Evolutionary conservation across 805 yeast genomes (phyloP), one percentile per base, ranked within the genome.

Genomic region (Teunomyces atbi): DNA sequence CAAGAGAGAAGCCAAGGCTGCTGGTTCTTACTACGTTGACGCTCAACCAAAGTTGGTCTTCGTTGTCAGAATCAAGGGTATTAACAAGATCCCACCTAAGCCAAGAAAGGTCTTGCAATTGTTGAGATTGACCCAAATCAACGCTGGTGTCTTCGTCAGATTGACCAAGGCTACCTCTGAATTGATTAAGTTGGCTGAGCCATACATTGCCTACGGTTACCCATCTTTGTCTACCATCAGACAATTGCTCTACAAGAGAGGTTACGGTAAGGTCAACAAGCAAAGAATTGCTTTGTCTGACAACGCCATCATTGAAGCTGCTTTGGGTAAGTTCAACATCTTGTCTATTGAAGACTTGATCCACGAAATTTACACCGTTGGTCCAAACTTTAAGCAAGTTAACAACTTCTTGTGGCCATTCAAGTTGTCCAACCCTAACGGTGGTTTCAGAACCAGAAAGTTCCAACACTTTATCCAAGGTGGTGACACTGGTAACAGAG

Each of bases 11-110:
- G 97, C 97, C 63, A 88, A 86, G 82, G 91, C 92, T 74, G 77
- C 83, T 69, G 96, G 95, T 75, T 84, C 94, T 68, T 88, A 84
- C 89, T 91, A 84, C 82, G 95, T 89, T 66, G 89, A 84, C 69
- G 97, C 96, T 75, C 92, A 91, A 83, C 83, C 84, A 69, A 90
- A 89, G 78, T 86, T 91, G 69, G 96, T 89, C 60, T 89, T 91
- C 75, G 96, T 91, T 69, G 83, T 91, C 76, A 89, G 98, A 86
- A 91, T 91, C 85, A 91, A 91, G 92, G 97, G 97, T 91, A 89
- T 91, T 76, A 87, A 81, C 91, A 91, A 90, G 86, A 89, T 91
- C 66, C 88, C 97, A 71, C 97, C 97, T 70, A 91, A 91, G 86
- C 96, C 97, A 84, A 90, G 97, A 88, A 91, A 91, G 88, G 96